Percentiles rank a stretch among this genome's conserved stretches.
Evolutionary conservation across 257 asterid species (phyloP).

Genomic region (Thymus quinquecostatus): DNA sequence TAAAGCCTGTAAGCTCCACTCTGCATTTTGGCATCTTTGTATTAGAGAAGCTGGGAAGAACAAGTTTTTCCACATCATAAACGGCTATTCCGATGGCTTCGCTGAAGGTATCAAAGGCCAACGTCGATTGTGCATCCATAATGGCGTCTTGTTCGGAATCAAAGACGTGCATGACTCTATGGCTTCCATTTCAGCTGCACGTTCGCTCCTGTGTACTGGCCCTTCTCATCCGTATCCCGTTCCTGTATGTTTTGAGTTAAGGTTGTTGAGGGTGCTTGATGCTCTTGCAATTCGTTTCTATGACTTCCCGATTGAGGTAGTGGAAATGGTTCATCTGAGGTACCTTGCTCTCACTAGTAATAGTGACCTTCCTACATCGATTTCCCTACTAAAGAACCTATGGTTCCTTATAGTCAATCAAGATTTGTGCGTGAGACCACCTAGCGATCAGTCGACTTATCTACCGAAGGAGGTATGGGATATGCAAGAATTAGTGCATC

Average conservation of each 20-base stretch:
- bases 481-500: slow-evolving; percentile 10
- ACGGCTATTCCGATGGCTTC: neutral
- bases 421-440: neutral
- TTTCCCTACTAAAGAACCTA: neutral
- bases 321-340: neutral
- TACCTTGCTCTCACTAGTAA: neutral
- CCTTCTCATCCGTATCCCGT: neutral
- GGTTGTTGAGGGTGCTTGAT: neutral
- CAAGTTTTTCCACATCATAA: neutral
- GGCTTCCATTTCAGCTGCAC: neutral
- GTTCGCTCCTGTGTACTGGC: neutral
- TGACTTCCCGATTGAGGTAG: neutral
- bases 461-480: slow-evolving; percentile 12
- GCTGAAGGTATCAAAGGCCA: neutral
- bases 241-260: neutral
- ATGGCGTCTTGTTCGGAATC: neutral
- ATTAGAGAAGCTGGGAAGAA: neutral
- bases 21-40: neutral
- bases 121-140: neutral
- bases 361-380: neutral
- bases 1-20: neutral
- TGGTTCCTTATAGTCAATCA: neutral
- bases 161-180: slow-evolving; percentile 8
- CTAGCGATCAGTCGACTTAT: neutral
- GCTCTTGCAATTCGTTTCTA: slow-evolving; percentile 1